These are phyloP conservation scores for Schwanniomyces pseudopolymorphus DNA, from an alignment of 805 yeast species.

Conservation along the genomic window DNA sequence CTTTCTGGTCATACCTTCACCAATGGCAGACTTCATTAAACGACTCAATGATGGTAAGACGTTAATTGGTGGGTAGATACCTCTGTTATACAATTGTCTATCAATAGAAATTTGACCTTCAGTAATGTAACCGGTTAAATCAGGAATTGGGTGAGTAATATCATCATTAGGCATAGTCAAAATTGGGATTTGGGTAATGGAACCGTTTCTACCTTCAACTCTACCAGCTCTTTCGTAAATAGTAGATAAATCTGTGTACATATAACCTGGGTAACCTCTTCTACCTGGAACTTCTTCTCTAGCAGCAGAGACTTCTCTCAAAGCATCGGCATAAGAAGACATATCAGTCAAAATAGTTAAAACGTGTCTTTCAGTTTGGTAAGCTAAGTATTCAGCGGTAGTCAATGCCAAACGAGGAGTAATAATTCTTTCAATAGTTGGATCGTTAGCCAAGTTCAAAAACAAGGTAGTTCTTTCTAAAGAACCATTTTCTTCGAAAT, in stretches of 20 bases:
- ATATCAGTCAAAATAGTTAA: conserved; percentile 97
- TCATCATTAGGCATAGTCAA: conserved; percentile 99
- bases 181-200: conserved; percentile 98
- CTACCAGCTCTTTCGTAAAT: conserved; percentile 99
- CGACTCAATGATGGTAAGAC: conserved; percentile 97
- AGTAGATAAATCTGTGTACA: conserved; percentile 99
- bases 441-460: conserved; percentile 97
- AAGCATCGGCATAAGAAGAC: conserved; percentile 99
- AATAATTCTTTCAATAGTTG: conserved; percentile 98
- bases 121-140: conserved; percentile 98
- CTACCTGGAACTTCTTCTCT: conserved; percentile 99
- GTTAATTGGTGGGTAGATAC: conserved; percentile 98
- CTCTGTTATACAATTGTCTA: conserved; percentile 93
- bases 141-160: conserved; percentile 99
- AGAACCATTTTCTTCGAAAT: conserved; percentile 98
- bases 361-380: conserved; percentile 99
- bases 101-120: conserved; percentile 98
- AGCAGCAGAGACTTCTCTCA: conserved; percentile 99
- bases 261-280: conserved; percentile 99
- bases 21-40: conserved; percentile 98
- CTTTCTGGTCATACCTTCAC: conserved; percentile 99
- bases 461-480: conserved; percentile 96
- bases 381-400: conserved; percentile 97
- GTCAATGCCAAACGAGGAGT: conserved; percentile 99
- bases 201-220: conserved; percentile 99